These are phyloP conservation scores for Candida sonorensis DNA, from an alignment of 805 yeast genomes.

Conservation along the genomic window DNA sequence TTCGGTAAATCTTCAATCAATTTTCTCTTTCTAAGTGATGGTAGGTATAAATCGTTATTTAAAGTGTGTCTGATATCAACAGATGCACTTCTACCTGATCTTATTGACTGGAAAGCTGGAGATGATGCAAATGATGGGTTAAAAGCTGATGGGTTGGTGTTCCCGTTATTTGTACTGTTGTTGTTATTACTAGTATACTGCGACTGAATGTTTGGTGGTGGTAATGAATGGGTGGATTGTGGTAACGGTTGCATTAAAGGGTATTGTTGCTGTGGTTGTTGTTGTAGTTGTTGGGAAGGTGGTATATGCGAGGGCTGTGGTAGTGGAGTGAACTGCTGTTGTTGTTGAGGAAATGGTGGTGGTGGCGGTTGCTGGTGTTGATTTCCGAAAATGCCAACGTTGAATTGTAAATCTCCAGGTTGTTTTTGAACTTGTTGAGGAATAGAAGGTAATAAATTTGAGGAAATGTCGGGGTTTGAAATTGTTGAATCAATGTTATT, in stretches of 20 bases:
- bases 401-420: slow-evolving; percentile 10
- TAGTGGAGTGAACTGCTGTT: background rate
- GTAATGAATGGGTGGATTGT: background rate
- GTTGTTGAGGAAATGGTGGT: background rate
- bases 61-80: slow-evolving; percentile 16
- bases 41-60: slow-evolving; percentile 9
- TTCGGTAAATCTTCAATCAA: slow-evolving; percentile 16
- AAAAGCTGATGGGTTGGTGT: background rate
- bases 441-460: slow-evolving; percentile 7
- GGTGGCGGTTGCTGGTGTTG: slow-evolving; percentile 1
- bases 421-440: slow-evolving; percentile 14
- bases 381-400: slow-evolving; percentile 14
- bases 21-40: slow-evolving; percentile 21
- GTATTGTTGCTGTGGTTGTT: background rate
- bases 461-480: background rate
- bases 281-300: slow-evolving; percentile 1
- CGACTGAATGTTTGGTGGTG: background rate
- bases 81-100: slow-evolving; percentile 18
- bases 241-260: background rate
- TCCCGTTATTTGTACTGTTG: background rate
- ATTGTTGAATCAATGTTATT: background rate
- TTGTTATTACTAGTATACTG: background rate
- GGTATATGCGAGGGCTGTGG: slow-evolving; percentile 3
- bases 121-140: too few species aligned
- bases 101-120: slow-evolving; percentile 11